These are phyloP conservation scores for Sphagnum magellanicum DNA, from an alignment of 228 moss, liverwort and hornwort species.

Conservation along the genomic window DNA sequence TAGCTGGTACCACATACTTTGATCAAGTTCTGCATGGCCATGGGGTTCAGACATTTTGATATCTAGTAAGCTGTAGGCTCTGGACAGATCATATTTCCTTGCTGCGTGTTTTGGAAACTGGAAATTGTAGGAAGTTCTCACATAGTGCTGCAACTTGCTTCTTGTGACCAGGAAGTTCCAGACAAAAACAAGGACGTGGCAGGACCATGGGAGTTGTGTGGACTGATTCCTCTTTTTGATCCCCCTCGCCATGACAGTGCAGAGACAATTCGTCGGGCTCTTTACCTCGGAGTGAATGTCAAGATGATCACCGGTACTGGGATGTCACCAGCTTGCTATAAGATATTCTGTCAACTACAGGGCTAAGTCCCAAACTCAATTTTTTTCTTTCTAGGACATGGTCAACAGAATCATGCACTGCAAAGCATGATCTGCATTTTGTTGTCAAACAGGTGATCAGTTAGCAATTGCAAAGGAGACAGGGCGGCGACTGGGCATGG, in stretches of 20 bases:
- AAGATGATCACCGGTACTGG: conserved; percentile 50
- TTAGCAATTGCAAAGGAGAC: conserved; percentile 71
- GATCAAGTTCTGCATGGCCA: too few species aligned
- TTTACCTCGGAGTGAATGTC: conserved; percentile 61
- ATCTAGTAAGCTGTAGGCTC: too few species aligned
- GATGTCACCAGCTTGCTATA: neutral
- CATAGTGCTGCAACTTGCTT: neutral
- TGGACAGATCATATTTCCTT: neutral
- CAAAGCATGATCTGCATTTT: neutral
- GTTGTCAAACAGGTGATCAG: conserved; percentile 36
- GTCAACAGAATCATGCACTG: neutral
- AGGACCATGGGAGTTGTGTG: conserved; percentile 53
- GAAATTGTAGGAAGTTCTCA: neutral
- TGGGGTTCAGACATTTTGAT: too few species aligned
- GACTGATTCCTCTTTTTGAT: conserved; percentile 62
- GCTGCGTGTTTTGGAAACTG: neutral
- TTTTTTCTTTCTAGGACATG: neutral
- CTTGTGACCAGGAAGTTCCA: conserved; percentile 39
- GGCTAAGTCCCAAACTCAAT: neutral
- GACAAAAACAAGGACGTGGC: conserved; percentile 34
- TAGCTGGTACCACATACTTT: too few species aligned
- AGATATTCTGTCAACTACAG: neutral
- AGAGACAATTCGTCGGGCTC: conserved; percentile 57
- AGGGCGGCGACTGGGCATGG: conserved; percentile 67
- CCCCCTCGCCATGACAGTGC: conserved; percentile 74